Conservation (phyloP, 2,329 filamentous ascomycete species). For the Alternaria alternata region DNA sequence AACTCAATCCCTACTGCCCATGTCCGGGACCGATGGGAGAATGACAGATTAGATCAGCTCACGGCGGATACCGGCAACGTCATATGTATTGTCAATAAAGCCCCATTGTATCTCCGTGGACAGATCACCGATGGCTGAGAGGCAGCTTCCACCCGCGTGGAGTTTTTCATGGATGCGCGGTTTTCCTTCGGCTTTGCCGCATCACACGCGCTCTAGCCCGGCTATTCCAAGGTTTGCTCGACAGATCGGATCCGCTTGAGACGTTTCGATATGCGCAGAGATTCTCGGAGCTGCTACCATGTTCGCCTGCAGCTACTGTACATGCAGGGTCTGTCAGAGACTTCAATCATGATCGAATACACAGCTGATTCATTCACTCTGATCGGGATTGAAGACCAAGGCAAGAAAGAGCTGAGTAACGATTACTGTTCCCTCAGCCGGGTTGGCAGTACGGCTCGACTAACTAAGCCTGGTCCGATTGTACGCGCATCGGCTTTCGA, state of each 20-base stretch:
- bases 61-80: constrained; percentile 12
- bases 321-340: constrained; percentile 19
- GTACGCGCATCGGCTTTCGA: background rate
- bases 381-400: background rate
- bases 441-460: background rate
- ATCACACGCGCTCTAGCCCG: background rate
- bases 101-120: background rate
- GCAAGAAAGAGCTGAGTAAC: constrained; percentile 25
- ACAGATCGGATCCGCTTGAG: constrained; percentile 13
- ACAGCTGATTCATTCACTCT: background rate
- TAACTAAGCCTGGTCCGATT: background rate
- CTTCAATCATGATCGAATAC: constrained; percentile 5
- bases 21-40: constrained; percentile 7
- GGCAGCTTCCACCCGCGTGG: constrained; percentile 4
- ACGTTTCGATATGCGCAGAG: constrained; percentile 15
- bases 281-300: constrained; percentile 23
- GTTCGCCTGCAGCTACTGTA: constrained; percentile 4
- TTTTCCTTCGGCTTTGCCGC: background rate
- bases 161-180: constrained; percentile 1
- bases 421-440: constrained; percentile 7
- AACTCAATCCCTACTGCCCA: constrained; percentile 8
- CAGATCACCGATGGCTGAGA: background rate
- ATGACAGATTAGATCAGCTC: background rate
- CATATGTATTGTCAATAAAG: background rate
- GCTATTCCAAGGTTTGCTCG: background rate